A percentile compares a stretch with the other conserved stretches of the same genome.
Evolutionary conservation across 306 rosid species (phyloP).

Genomic region (Acacia acuminata): DNA sequence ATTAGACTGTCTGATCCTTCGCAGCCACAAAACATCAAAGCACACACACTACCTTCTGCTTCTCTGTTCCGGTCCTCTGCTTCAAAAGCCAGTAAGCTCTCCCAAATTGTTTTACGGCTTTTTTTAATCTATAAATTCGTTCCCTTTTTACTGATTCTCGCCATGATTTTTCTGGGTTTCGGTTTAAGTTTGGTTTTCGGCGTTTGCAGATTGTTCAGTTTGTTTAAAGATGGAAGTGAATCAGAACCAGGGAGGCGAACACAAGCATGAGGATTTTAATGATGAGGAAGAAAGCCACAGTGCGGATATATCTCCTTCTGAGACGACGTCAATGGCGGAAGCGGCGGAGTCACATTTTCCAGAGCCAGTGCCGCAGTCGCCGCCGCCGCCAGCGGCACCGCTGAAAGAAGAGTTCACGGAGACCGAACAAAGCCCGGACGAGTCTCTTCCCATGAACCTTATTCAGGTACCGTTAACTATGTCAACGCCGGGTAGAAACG

Average conservation of each 20-base stretch:
- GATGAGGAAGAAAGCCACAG: slow-evolving; percentile 26
- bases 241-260: slow-evolving; percentile 21
- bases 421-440: slow-evolving; percentile 34
- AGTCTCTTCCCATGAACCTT: slow-evolving; percentile 38
- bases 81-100: slow-evolving; percentile 22
- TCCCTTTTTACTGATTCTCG: not conserved
- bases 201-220: not conserved
- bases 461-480: slow-evolving; percentile 34
- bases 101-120: not conserved
- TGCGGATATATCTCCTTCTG: slow-evolving; percentile 27
- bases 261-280: slow-evolving; percentile 29
- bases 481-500: not conserved
- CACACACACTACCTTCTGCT: slow-evolving; percentile 40
- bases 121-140: not conserved
- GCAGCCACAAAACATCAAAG: slow-evolving; percentile 44
- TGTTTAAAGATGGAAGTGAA: slow-evolving; percentile 42
- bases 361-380: slow-evolving; percentile 23
- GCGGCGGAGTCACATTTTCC: slow-evolving; percentile 9
- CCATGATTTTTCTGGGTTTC: slow-evolving; percentile 12
- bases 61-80: slow-evolving; percentile 14
- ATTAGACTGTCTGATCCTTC: slow-evolving; percentile 46
- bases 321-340: slow-evolving; percentile 23
- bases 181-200: not conserved
- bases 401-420: slow-evolving; percentile 60
- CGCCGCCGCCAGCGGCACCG: slow-evolving; percentile 9